Evolutionary conservation across 2,329 filamentous ascomycete genomes (phyloP).

Genomic region (Talaromyces sp.): DNA sequence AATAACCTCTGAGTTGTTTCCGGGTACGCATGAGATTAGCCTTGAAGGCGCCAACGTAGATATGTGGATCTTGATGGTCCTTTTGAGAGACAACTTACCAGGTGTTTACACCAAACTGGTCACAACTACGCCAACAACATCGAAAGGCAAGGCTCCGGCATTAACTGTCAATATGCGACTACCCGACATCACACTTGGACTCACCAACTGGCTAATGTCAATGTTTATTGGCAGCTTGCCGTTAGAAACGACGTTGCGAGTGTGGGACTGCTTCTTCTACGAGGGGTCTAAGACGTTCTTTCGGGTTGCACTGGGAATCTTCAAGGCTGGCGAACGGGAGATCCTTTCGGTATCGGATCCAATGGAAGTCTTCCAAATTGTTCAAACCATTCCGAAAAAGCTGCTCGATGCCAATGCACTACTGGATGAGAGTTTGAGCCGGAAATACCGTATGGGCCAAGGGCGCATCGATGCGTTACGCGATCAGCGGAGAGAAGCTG

Average conservation of each 20-base stretch:
- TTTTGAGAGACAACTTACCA: conserved; percentile 77
- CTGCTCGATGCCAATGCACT: conserved; percentile 78
- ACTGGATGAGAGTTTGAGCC: conserved; percentile 77
- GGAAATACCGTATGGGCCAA: conserved; percentile 76
- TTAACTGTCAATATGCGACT: conserved; percentile 53
- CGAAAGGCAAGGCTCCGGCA: conserved; percentile 40
- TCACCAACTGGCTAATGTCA: conserved; percentile 98
- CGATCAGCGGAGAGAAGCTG: conserved; percentile 59
- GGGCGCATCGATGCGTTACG: conserved; percentile 74
- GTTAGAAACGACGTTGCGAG: conserved; percentile 83
- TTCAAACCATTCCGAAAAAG: conserved; percentile 78
- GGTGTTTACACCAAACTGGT: conserved; percentile 84
- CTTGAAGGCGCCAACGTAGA: conserved; percentile 92
- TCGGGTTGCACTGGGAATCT: conserved; percentile 83
- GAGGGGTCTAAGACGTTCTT: conserved; percentile 93
- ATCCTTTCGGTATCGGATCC: conserved; percentile 77
- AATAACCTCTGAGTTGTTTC: conserved; percentile 81
- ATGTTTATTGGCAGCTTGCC: conserved; percentile 91
- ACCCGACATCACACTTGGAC: conserved; percentile 85
- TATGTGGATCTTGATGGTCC: conserved; percentile 85
- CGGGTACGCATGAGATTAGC: conserved; percentile 85
- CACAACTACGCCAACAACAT: conserved; percentile 53
- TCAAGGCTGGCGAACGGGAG: conserved; percentile 79
- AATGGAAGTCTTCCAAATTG: conserved; percentile 94
- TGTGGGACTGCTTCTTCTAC: conserved; percentile 96